Conservation (phyloP, 345 rosid genomes). For the Citrus unshiu region DNA sequence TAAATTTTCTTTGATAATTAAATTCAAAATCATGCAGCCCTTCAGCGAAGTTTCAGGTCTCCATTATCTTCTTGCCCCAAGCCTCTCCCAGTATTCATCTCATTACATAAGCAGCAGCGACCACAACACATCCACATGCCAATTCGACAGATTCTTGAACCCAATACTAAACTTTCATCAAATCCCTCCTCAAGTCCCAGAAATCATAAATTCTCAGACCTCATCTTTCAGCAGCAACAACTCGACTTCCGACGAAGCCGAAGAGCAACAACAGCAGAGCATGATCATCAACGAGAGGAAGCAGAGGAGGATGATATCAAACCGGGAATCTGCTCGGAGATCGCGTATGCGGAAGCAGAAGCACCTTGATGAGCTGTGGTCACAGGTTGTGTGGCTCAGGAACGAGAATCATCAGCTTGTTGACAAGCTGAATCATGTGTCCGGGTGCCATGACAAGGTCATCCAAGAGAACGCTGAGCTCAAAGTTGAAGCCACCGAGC, state of each 20-base stretch:
- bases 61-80: slow-evolving; percentile 35
- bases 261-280: slow-evolving; percentile 49
- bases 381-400: slow-evolving; percentile 83
- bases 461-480: slow-evolving; percentile 67
- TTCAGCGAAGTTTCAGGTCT: slow-evolving; percentile 44
- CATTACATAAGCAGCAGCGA: slow-evolving; percentile 13
- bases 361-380: slow-evolving; percentile 92
- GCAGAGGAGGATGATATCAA: slow-evolving; percentile 92
- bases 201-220: slow-evolving; percentile 36
- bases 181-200: slow-evolving; percentile 28
- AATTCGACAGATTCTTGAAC: slow-evolving; percentile 27
- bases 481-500: slow-evolving; percentile 62
- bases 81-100: slow-evolving; percentile 44
- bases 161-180: slow-evolving; percentile 29
- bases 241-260: slow-evolving; percentile 85
- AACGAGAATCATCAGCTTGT: slow-evolving; percentile 79
- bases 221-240: slow-evolving; percentile 60
- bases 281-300: slow-evolving; percentile 71
- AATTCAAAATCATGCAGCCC: slow-evolving; percentile 49
- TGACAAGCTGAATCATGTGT: slow-evolving; percentile 64
- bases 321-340: slow-evolving; percentile 87
- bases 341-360: slow-evolving; percentile 97
- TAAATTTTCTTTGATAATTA: neutral
- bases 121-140: slow-evolving; percentile 29
- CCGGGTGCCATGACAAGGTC: slow-evolving; percentile 53